Evolutionary conservation across 306 rosid species (phyloP).

Genomic region (Gastrolobium bilobum): DNA sequence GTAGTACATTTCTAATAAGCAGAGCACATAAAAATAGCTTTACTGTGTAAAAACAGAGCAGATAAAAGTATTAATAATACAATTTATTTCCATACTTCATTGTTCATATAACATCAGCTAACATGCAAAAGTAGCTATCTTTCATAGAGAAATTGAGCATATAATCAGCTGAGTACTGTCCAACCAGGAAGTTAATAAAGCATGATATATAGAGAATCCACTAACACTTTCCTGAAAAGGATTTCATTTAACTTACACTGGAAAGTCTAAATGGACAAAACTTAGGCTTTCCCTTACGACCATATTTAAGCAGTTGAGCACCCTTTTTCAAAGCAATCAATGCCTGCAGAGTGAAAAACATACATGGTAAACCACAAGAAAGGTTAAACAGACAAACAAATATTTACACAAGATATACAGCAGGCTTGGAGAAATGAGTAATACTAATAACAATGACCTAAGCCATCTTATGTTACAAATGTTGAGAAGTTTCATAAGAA

Average conservation of each 20-base stretch:
- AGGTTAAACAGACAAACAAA: conserved; percentile 22
- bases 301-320: conserved; percentile 94
- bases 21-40: conserved; percentile 4
- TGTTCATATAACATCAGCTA: conserved; percentile 36
- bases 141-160: background rate
- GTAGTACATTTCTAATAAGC: conserved; percentile 13
- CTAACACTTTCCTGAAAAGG: conserved; percentile 30
- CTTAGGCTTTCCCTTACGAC: conserved; percentile 98
- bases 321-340: conserved; percentile 92
- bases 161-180: conserved; percentile 22
- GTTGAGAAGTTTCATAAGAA: conserved; percentile 15
- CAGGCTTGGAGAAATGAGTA: conserved; percentile 21
- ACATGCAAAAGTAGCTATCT: conserved; percentile 16
- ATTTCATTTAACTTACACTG: conserved; percentile 66
- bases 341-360: conserved; percentile 66
- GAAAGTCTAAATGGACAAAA: conserved; percentile 97
- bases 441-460: background rate
- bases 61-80: conserved; percentile 18
- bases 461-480: conserved; percentile 32
- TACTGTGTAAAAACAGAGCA: background rate
- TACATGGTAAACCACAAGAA: conserved; percentile 44
- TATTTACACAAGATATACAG: conserved; percentile 4
- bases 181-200: conserved; percentile 16
- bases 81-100: conserved; percentile 12
- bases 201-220: conserved; percentile 29